These are phyloP conservation scores for Colletotrichum sp. DNA, from an alignment of 2,329 filamentous ascomycete species.

Conservation along the genomic window DNA sequence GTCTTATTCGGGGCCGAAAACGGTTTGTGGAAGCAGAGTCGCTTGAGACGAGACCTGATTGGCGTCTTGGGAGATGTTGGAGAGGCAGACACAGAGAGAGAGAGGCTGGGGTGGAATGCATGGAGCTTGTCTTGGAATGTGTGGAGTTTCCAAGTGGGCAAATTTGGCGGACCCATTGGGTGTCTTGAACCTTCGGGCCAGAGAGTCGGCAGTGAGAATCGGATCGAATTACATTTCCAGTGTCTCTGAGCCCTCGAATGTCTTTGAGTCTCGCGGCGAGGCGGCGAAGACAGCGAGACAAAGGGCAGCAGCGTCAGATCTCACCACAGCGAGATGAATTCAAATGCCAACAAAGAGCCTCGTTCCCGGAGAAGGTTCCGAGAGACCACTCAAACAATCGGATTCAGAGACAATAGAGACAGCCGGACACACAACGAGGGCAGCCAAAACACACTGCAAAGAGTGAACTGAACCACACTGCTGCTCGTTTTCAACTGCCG, in stretches of 20 bases:
- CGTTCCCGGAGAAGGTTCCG: background rate
- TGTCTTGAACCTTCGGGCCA: background rate
- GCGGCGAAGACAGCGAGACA: background rate
- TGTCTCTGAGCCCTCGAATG: background rate
- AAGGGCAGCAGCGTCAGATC: background rate
- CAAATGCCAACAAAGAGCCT: background rate
- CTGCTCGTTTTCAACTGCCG: conserved; percentile 8
- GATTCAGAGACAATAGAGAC: background rate
- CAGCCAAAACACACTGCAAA: background rate
- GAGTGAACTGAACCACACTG: background rate
- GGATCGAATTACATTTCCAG: background rate
- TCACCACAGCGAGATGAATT: background rate
- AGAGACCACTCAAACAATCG: background rate
- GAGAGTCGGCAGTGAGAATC: conserved; percentile 2
- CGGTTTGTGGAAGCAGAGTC: background rate
- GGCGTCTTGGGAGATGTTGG: background rate
- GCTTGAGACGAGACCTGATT: background rate
- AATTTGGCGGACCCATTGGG: background rate
- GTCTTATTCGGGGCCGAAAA: background rate
- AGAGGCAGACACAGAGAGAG: background rate
- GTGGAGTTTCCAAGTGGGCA: background rate
- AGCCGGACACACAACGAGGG: background rate
- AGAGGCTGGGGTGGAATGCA: background rate
- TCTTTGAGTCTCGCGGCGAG: background rate
- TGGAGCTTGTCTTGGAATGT: background rate